Evolutionary conservation across 345 rosid species (phyloP), one percentile per base, ranked within the genome.

Genomic region (Eucalyptus coolabah): DNA sequence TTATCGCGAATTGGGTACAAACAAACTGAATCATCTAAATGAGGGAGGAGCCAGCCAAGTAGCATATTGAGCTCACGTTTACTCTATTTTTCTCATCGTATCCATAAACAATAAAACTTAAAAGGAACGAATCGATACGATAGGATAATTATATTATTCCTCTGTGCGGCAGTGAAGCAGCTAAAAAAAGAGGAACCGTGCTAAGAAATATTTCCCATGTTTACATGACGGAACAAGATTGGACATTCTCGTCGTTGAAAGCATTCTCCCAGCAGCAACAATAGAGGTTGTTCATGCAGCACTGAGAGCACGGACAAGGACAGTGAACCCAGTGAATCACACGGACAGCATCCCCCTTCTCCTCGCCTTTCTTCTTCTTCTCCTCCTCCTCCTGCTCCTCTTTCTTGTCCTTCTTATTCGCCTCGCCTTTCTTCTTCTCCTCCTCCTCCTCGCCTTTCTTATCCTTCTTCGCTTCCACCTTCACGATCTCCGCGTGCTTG

Each of bases 171-270:
- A 4, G 77, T 8, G 21, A n/a, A 65, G 8, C 77, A 65, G 77
- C 40, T 45, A 16, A 44, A 49, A 45, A 49, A 9, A 51, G 47
- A 40, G 85, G 85, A 77, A 40, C 7, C 24, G 26, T 32, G 40
- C 40, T 3, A 5, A 34, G 24, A 34, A 34, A 56, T 6, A 2
- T 72, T 5, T 72, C 85, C 85, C 85, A 40, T 44, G 26, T n/a
- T 87, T 45, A 89, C 90, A 89, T 89, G 42, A 59, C n/a, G 77
- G 65, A n/a, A 50, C 90, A 89, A 51, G 87, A 89, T 8, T 32
- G 37, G 40, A 13, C 40, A 42, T 89, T 85, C 54, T 89, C 90
- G 13, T 89, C 87, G 59, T 32, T 56, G 44, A 89, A 83, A 40
- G 69, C 67, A 77, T 77, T 40, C 80, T 82, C 81, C 44, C 83